A percentile compares a stretch with the other conserved stretches of the same genome.
Evolutionary conservation across 148 eudicot genomes (phyloP).

Genomic region (Nepenthes gracilis): DNA sequence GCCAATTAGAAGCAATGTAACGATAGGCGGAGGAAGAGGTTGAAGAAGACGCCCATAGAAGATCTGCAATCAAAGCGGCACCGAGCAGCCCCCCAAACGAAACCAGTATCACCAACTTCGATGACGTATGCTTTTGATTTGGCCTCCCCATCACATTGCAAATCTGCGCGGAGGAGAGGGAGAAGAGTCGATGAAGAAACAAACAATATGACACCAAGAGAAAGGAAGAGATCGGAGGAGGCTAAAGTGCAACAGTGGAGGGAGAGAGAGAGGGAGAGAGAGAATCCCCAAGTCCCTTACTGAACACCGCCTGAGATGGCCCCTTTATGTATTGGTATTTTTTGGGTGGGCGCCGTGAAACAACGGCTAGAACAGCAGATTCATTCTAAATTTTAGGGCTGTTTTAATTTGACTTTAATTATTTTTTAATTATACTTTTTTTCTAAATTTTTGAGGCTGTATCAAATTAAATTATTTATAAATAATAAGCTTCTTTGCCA

Average conservation of each 20-base stretch:
- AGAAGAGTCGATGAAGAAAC: background rate
- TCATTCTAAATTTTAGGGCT: too few species aligned
- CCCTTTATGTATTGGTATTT: too few species aligned
- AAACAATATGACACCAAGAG: background rate
- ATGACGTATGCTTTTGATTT: conserved; percentile 9
- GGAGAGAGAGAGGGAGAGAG: background rate
- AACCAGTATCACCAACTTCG: conserved; percentile 13
- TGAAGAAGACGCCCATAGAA: conserved; percentile 76
- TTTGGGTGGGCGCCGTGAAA: too few species aligned
- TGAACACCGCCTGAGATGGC: too few species aligned
- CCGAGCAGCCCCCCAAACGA: conserved; percentile 39
- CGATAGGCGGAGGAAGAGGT: conserved; percentile 42
- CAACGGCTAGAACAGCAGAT: too few species aligned
- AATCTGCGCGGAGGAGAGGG: background rate
- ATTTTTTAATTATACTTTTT: too few species aligned
- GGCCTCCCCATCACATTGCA: conserved; percentile 23
- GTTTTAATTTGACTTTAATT: too few species aligned
- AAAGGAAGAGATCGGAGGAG: background rate
- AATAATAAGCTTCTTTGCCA: too few species aligned
- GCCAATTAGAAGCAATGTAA: conserved; percentile 25
- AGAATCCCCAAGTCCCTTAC: background rate
- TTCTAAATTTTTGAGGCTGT: too few species aligned
- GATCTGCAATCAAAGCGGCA: conserved; percentile 46
- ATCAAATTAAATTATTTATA: too few species aligned
- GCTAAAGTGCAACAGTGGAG: background rate